Base-by-base conservation (phyloP, 2,329 filamentous ascomycete species). In the Teratosphaeria epicoccoides region DNA sequence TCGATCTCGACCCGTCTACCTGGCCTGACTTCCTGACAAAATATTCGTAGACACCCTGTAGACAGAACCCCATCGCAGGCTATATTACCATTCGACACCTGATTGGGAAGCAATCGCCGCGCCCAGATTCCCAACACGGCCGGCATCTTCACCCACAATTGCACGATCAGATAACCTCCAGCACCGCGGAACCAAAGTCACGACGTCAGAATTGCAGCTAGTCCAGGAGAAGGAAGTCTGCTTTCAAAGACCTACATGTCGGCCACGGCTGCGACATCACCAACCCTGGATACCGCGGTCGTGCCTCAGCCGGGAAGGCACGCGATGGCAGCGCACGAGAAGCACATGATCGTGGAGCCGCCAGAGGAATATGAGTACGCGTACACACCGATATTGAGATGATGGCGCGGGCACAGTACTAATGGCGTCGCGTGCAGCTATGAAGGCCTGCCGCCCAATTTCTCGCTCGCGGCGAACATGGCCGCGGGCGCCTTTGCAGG, bases 401-500 rank as follows among this genome's bases (percentile, higher is more conserved):
- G 40, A 37, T 50, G 50, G 57, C 51, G 55, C 29, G 49, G 22
- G 33, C 12, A 43, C 45, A 20, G 52, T 44, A 46, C 51, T 57
- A 54, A 56, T 45, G 24, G 57, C 20, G 46, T n/a, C 25, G 20
- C 57, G 59, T 60, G 56, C 66, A 84, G 82, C 73, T 97, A 97
- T 80, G 91, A 97, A 79, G 84, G 85, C 59, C 81, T 98, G 52
- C 90, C 91, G 58, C 87, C 90, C 59, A 95, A 95, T 73, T 95
- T 95, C 76, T 93, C 89, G 63, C 79, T 97, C 66, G 74, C 85
- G 59, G 88, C 93, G 69, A 98, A 97, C 72, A 96, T 97, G 89
- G 76, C 84, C 57, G 93, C 93, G 51, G 93, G 93, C 69, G 93
- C 93, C 61, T 96, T 97, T 73, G 93, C 93, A 54, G 93, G 93